Percentiles rank a stretch among this genome's conserved stretches.
These are phyloP conservation scores for Spathaspora boniae DNA, from an alignment of 805 yeast species.

Conservation along the genomic window DNA sequence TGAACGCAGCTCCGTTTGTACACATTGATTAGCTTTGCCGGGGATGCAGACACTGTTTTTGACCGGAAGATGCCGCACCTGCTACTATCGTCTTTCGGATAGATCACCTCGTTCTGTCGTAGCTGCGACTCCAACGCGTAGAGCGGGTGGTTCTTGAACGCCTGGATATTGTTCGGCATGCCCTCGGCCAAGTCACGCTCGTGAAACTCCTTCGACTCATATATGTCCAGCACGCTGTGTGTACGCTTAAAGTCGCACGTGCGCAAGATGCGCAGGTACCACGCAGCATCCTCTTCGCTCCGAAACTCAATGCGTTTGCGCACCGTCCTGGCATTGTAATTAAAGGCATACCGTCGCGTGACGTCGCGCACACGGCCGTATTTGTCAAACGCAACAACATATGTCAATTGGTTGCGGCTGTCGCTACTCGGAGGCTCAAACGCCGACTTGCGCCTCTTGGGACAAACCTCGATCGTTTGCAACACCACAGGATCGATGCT, in stretches of 20 bases:
- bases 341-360: constrained; percentile 74
- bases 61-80: constrained; percentile 68
- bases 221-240: constrained; percentile 39
- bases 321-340: constrained; percentile 69
- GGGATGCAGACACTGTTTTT: constrained; percentile 33
- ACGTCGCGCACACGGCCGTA: constrained; percentile 71
- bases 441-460: constrained; percentile 46
- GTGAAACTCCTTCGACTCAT: constrained; percentile 59
- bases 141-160: constrained; percentile 82
- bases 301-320: constrained; percentile 63
- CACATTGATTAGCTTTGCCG: constrained; percentile 57
- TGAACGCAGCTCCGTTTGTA: constrained; percentile 66
- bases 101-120: constrained; percentile 65
- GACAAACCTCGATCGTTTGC: constrained; percentile 58
- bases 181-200: constrained; percentile 72
- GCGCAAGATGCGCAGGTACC: constrained; percentile 52
- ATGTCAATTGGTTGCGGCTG: constrained; percentile 56
- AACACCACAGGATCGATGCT: constrained; percentile 78
- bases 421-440: constrained; percentile 74
- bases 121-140: constrained; percentile 79
- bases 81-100: constrained; percentile 52
- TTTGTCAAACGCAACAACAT: constrained; percentile 74
- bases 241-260: constrained; percentile 10
- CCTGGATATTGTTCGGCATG: constrained; percentile 79
- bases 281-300: constrained; percentile 50